Evolutionary conservation across 345 rosid species (phyloP).

Genomic region (Salix exigua): DNA sequence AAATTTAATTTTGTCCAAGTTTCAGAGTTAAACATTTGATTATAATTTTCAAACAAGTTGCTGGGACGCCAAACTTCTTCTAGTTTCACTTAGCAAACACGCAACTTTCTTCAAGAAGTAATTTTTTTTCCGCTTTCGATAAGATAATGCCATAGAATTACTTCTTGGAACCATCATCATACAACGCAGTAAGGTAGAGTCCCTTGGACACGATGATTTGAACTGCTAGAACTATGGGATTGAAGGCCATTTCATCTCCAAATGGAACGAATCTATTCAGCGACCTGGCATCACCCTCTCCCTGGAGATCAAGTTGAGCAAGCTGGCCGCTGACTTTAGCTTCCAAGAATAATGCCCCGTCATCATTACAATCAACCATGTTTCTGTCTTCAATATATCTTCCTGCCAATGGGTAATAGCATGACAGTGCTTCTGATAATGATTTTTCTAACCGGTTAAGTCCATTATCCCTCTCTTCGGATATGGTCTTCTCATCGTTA

Average conservation of each 20-base stretch:
- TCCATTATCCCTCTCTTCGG: not conserved
- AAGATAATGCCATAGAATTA: too few species aligned
- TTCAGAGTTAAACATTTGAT: not conserved
- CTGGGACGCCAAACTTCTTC: not conserved
- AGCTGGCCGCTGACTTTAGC: constrained; percentile 18
- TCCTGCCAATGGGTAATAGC: constrained; percentile 29
- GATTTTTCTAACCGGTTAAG: constrained; percentile 15
- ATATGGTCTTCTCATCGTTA: not conserved
- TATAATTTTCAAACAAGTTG: not conserved
- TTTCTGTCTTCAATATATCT: constrained; percentile 14
- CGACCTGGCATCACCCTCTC: not conserved
- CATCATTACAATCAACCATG: constrained; percentile 28
- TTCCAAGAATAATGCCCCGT: constrained; percentile 23
- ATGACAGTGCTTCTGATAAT: constrained; percentile 10
- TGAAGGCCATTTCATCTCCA: constrained; percentile 13
- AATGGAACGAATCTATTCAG: constrained; percentile 32
- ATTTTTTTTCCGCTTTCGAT: too few species aligned
- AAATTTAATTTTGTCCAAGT: too few species aligned
- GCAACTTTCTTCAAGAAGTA: not conserved
- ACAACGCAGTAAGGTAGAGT: too few species aligned
- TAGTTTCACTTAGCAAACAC: not conserved
- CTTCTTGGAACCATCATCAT: too few species aligned
- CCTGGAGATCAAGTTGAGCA: constrained; percentile 20
- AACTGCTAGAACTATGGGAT: constrained; percentile 25
- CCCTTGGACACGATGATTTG: constrained; percentile 16